Evolutionary conservation across 2,329 filamentous ascomycete genomes (phyloP).

Genomic region (Aspergillus persii): DNA sequence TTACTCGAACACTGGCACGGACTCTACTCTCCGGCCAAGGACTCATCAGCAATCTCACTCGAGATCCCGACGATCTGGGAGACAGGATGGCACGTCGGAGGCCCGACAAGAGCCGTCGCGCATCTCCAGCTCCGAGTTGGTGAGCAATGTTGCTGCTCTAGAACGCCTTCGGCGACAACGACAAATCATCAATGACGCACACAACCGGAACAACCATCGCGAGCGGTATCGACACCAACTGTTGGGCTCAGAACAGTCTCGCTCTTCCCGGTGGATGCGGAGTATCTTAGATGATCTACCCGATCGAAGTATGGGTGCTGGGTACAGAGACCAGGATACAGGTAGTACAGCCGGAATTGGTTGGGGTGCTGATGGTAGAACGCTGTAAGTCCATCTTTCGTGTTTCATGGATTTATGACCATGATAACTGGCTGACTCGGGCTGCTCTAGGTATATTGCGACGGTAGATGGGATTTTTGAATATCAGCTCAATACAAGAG

Average conservation of each 20-base stretch:
- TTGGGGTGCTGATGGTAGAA: constrained; percentile 47
- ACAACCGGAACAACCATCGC: constrained; percentile 27
- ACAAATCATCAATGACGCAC: constrained; percentile 35
- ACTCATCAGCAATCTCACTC: constrained; percentile 34
- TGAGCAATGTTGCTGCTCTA: constrained; percentile 35
- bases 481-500: constrained; percentile 46
- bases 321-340: constrained; percentile 35
- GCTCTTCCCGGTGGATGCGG: constrained; percentile 39
- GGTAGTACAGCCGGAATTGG: constrained; percentile 48
- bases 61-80: constrained; percentile 33
- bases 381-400: constrained; percentile 39
- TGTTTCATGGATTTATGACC: neutral
- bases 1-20: constrained; percentile 17
- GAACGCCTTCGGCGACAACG: constrained; percentile 41
- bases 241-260: constrained; percentile 33
- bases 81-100: constrained; percentile 24
- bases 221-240: constrained; percentile 36
- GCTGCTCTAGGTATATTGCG: constrained; percentile 42
- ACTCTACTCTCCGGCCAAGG: constrained; percentile 25
- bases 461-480: constrained; percentile 50
- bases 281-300: constrained; percentile 36
- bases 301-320: constrained; percentile 30
- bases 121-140: constrained; percentile 32
- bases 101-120: constrained; percentile 28
- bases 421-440: constrained; percentile 11